Evolutionary conservation across 2,329 filamentous ascomycete genomes (phyloP).

Genomic region (Calcarisporium arbuscula): DNA sequence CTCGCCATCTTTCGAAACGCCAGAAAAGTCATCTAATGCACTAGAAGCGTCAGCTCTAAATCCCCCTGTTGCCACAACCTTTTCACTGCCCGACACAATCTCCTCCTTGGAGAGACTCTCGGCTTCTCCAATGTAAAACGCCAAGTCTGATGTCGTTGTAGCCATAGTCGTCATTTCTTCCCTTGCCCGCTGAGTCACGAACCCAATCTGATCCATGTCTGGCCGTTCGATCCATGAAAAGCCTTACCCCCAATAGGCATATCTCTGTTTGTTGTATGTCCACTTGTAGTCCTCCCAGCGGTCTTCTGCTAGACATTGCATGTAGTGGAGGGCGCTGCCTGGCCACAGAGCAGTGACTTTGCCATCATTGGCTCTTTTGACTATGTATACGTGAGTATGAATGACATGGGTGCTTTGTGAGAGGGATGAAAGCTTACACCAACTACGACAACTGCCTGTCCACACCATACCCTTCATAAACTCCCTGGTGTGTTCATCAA

Average conservation of each 20-base stretch:
- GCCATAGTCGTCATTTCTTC: constrained; percentile 8
- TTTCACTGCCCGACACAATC: background rate
- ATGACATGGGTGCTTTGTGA: background rate
- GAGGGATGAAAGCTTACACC: constrained; percentile 30
- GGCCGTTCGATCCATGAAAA: constrained; percentile 16
- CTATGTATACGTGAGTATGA: constrained; percentile 5
- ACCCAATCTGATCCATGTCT: constrained; percentile 12
- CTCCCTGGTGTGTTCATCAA: constrained; percentile 33
- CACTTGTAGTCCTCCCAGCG: constrained; percentile 20
- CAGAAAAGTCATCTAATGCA: background rate
- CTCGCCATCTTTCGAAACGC: background rate
- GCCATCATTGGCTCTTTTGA: constrained; percentile 25
- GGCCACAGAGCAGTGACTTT: constrained; percentile 34
- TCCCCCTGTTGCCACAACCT: background rate
- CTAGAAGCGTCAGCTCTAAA: background rate
- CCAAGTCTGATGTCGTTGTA: constrained; percentile 5
- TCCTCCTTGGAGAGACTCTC: background rate
- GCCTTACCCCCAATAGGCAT: constrained; percentile 15
- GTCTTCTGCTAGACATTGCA: constrained; percentile 29
- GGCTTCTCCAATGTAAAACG: constrained; percentile 7
- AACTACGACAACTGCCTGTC: constrained; percentile 34
- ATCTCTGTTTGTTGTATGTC: constrained; percentile 14
- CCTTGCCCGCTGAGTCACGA: constrained; percentile 7
- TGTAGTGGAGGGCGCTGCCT: constrained; percentile 39
- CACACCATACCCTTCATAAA: constrained; percentile 38